Base-by-base conservation (phyloP, 805 yeast genomes). In the Hanseniaspora pseudoguilliermondii region DNA sequence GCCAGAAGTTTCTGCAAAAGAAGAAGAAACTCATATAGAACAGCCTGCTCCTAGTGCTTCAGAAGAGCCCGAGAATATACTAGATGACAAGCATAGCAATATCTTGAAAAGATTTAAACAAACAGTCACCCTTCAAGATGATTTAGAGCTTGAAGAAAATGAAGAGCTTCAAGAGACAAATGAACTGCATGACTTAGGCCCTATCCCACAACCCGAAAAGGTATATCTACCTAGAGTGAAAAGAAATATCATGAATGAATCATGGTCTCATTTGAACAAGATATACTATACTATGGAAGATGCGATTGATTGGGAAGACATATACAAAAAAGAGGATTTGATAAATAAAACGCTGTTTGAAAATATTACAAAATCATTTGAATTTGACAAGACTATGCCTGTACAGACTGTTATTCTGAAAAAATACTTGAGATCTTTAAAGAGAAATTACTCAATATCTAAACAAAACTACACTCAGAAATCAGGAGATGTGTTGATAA, bases 151-250 rank as follows among this genome's bases (percentile, higher is more conserved):
- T 21, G 44, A 47, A 27, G 57, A 57, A 6, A 65, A 59, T 11
- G 48, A 53, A 10, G 39, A 27, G 16, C n/a, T 27, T 27, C 32
- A 49, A 60, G 40, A 39, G 34, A 40, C 20, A 16, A 32, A 32
- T 35, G 72, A 68, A 29, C 57, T 60, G 21, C 75, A 70, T 62
- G 75, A 70, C 47, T 66, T 91, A 42, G 82, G 77, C 6, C 95
- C 96, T 20, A 70, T 91, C 43, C 97, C 97, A 1, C 96, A 88
- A 66, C 95, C 95, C 0, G 81, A 72, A 36, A 60, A 54, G 11
- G 66, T 65, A 1, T 44, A 29, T n/a, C 65, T 16, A 50, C 65
- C 18, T 18, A 56, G 32, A 23, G 74, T 73, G 8, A 73, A 71
- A 57, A 61, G 66, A 75, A 60, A 62, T 70, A 38, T 53, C 11